Conservation (phyloP, 176 grass and related monocot genomes). For the Lolium rigidum region DNA sequence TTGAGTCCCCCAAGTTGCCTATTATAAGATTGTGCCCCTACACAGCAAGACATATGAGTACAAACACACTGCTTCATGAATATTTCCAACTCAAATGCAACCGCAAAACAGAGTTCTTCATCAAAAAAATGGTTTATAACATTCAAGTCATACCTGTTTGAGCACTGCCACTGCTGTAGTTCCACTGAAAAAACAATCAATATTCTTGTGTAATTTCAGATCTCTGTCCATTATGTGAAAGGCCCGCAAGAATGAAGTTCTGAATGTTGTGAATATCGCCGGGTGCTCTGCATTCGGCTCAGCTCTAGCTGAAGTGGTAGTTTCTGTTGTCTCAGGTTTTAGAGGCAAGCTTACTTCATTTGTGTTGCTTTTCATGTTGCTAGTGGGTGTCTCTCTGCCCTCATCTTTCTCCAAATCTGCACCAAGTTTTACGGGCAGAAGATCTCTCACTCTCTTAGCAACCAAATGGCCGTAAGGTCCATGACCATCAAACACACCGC, state of each 20-base stretch:
- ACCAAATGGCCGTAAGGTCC: conserved; percentile 92
- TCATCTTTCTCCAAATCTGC: conserved; percentile 49
- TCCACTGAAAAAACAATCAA: conserved; percentile 91
- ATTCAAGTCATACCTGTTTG: conserved; percentile 68
- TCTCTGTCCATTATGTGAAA: conserved; percentile 88
- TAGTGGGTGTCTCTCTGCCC: conserved; percentile 43
- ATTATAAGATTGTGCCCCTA: conserved; percentile 74
- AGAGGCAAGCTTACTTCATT: conserved; percentile 42
- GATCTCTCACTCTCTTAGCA: conserved; percentile 93
- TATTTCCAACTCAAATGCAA: conserved; percentile 10
- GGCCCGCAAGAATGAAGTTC: conserved; percentile 71
- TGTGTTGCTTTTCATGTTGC: conserved; percentile 51
- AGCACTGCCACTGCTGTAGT: conserved; percentile 85
- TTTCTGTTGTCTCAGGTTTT: conserved; percentile 39
- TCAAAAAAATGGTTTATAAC: background rate
- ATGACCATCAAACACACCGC: conserved; percentile 96
- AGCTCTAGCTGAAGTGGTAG: conserved; percentile 39
- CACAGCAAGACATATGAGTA: conserved; percentile 31
- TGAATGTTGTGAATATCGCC: conserved; percentile 61
- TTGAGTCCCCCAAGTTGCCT: conserved; percentile 79
- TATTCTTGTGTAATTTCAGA: conserved; percentile 71
- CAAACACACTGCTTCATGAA: conserved; percentile 21
- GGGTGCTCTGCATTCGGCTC: conserved; percentile 57
- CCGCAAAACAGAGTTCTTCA: conserved; percentile 12
- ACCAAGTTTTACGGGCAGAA: conserved; percentile 72